These are phyloP conservation scores for Capsicum rhomboideum DNA, from an alignment of 257 asterid species.

Conservation along the genomic window DNA sequence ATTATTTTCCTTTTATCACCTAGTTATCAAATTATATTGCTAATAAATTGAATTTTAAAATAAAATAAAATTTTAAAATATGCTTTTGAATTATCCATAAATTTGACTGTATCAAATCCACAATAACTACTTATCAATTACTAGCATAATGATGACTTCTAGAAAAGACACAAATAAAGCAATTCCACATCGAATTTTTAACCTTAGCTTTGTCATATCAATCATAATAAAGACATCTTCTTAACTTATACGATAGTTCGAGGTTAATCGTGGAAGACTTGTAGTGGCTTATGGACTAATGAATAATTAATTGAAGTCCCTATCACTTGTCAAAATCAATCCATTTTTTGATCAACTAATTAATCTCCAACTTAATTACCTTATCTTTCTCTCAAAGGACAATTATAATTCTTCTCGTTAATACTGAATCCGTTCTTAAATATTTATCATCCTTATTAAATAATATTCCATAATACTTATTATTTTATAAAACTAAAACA, in stretches of 20 bases:
- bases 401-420: background rate
- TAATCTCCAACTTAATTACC: background rate
- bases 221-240: background rate
- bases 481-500: no score
- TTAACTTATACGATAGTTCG: background rate
- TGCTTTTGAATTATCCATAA: no score
- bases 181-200: background rate
- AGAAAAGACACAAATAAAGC: background rate
- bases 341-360: background rate
- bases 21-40: no score
- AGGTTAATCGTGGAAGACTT: background rate
- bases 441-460: no score
- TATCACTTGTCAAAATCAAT: background rate
- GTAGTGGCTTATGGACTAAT: background rate
- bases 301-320: background rate
- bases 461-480: no score
- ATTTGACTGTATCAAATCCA: no score
- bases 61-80: no score
- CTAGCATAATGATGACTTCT: no score
- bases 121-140: no score
- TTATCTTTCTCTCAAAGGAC: background rate
- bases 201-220: background rate
- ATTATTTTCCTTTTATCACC: no score
- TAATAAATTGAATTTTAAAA: no score
- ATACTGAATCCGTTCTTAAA: no score